Evolutionary conservation across 2,329 filamentous ascomycete species (phyloP).

Genomic region (Tolypocladium sp.): DNA sequence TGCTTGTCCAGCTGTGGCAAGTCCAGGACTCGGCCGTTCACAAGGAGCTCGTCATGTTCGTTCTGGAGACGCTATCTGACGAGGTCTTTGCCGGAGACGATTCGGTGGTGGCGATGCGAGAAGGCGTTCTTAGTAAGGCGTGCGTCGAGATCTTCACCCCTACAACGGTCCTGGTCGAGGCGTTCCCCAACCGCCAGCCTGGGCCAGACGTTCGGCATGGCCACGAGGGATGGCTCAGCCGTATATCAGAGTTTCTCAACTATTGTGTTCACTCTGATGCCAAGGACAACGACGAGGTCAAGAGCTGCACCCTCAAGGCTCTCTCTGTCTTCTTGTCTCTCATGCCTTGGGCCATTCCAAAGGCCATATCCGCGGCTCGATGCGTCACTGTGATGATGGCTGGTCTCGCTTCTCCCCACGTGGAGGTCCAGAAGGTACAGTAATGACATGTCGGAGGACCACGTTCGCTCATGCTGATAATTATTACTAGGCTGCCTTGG

Average conservation of each 20-base stretch:
- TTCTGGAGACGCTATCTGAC: slow-evolving; percentile 87
- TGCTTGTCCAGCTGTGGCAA: slow-evolving; percentile 79
- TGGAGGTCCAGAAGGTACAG: slow-evolving; percentile 62
- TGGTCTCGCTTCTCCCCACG: slow-evolving; percentile 59
- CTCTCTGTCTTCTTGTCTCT: slow-evolving; percentile 70
- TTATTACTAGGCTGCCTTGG: slow-evolving; percentile 56
- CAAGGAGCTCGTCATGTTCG: slow-evolving; percentile 79
- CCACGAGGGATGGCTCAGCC: slow-evolving; percentile 77
- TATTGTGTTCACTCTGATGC: slow-evolving; percentile 61
- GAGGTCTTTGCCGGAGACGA: slow-evolving; percentile 92
- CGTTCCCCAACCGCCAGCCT: slow-evolving; percentile 64
- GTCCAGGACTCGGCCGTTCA: slow-evolving; percentile 49
- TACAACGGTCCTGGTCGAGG: slow-evolving; percentile 60
- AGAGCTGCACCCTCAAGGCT: slow-evolving; percentile 64
- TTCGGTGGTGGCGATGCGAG: slow-evolving; percentile 71
- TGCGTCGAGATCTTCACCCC: slow-evolving; percentile 94
- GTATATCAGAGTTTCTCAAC: slow-evolving; percentile 64
- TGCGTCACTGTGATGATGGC: slow-evolving; percentile 64
- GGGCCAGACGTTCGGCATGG: slow-evolving; percentile 64
- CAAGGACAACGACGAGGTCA: slow-evolving; percentile 56
- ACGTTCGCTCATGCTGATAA: background rate
- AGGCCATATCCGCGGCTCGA: slow-evolving; percentile 63
- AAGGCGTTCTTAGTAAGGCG: slow-evolving; percentile 75
- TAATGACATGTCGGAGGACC: background rate
- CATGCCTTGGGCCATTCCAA: slow-evolving; percentile 81